Conservation (phyloP, 768 basidiomycete genomes). For the Cyclocybe aegerita region DNA sequence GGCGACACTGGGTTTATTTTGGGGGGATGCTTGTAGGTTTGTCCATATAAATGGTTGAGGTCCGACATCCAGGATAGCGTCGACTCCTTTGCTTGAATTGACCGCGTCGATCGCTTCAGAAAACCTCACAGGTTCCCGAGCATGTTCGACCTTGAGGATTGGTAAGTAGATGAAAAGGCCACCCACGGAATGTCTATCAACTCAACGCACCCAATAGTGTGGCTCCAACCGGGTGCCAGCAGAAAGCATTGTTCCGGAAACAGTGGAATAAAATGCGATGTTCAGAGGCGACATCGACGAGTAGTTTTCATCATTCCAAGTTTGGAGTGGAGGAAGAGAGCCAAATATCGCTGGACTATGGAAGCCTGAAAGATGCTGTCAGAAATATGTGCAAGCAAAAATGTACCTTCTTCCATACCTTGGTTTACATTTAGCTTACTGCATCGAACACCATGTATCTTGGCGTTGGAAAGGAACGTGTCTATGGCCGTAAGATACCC, state of each 20-base stretch:
- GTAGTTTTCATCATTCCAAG: constrained; percentile 17
- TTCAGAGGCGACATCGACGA: constrained; percentile 6
- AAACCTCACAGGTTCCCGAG: constrained; percentile 26
- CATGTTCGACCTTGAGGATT: constrained; percentile 23
- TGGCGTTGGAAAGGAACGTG: constrained; percentile 12
- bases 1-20: background rate
- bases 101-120: constrained; percentile 11
- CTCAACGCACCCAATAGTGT: constrained; percentile 22
- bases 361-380: constrained; percentile 18
- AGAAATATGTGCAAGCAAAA: background rate
- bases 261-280: constrained; percentile 23
- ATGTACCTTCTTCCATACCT: constrained; percentile 12
- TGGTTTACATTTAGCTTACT: constrained; percentile 23
- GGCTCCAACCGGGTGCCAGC: constrained; percentile 5
- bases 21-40: constrained; percentile 13
- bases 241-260: constrained; percentile 13
- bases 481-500: constrained; percentile 19
- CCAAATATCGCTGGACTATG: constrained; percentile 26
- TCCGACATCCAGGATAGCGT: constrained; percentile 25
- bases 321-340: constrained; percentile 15
- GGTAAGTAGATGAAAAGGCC: background rate
- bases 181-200: background rate
- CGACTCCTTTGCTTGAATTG: constrained; percentile 5
- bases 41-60: constrained; percentile 26
- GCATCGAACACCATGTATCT: constrained; percentile 14